Conservation (phyloP, 2,329 filamentous ascomycete genomes). For the Grosmannia clavigera region DNA sequence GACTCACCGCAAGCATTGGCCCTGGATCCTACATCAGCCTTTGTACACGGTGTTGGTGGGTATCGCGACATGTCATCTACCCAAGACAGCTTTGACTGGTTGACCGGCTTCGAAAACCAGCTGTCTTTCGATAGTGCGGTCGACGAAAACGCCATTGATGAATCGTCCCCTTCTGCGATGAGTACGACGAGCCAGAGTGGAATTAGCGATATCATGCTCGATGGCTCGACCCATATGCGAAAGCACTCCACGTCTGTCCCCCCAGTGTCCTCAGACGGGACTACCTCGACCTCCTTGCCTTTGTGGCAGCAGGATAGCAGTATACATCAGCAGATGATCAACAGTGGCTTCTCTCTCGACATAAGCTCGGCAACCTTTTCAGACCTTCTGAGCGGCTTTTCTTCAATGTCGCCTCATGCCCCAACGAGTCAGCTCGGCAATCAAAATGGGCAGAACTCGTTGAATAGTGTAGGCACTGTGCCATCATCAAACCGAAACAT, state of each 20-base stretch:
- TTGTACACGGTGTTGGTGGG: conserved; percentile 23
- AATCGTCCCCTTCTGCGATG: conserved; percentile 89
- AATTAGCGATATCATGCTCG: conserved; percentile 83
- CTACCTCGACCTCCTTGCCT: conserved; percentile 18
- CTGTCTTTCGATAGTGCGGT: conserved; percentile 48
- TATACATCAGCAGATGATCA: conserved; percentile 52
- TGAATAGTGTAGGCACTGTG: neutral
- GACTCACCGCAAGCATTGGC: conserved; percentile 59
- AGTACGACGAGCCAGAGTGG: conserved; percentile 89
- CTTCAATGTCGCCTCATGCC: conserved; percentile 61
- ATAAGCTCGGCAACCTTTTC: conserved; percentile 62
- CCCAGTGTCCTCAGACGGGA: conserved; percentile 30
- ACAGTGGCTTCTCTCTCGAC: conserved; percentile 63
- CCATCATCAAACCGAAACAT: conserved; percentile 20
- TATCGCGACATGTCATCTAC: conserved; percentile 26
- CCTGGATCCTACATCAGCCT: conserved; percentile 33
- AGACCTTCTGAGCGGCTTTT: conserved; percentile 59
- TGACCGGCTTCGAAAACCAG: conserved; percentile 65
- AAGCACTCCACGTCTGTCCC: conserved; percentile 27
- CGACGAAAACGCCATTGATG: conserved; percentile 75
- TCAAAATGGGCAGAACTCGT: conserved; percentile 46
- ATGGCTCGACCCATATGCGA: conserved; percentile 54
- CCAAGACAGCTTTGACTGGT: conserved; percentile 70
- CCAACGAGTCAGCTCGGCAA: conserved; percentile 39
- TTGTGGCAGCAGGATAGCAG: conserved; percentile 56